Conservation (phyloP, 2,329 filamentous ascomycete genomes). For the Colletotrichum sidae region DNA sequence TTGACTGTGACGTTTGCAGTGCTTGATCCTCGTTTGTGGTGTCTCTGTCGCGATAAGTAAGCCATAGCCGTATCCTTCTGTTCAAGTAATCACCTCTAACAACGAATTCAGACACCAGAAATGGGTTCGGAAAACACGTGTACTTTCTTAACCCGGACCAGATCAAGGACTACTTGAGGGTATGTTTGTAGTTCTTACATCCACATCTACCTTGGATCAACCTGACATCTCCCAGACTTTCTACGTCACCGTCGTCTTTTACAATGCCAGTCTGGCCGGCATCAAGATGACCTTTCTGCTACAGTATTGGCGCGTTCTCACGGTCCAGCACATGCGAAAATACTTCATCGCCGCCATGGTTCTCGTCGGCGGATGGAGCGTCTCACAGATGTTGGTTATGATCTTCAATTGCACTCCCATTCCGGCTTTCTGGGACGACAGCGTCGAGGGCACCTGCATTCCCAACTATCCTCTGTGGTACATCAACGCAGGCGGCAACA, state of each 20-base stretch:
- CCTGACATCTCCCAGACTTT: slow-evolving; percentile 41
- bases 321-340: slow-evolving; percentile 43
- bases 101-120: slow-evolving; percentile 17
- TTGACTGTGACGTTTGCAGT: not conserved
- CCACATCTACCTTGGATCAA: not conserved
- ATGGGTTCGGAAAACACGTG: slow-evolving; percentile 39
- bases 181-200: not conserved
- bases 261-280: slow-evolving; percentile 44
- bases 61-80: not conserved
- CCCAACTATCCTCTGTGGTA: slow-evolving; percentile 40
- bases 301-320: slow-evolving; percentile 51
- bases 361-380: slow-evolving; percentile 43
- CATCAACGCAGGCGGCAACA: slow-evolving; percentile 42
- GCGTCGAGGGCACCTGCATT: slow-evolving; percentile 39
- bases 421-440: slow-evolving; percentile 42
- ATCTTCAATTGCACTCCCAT: slow-evolving; percentile 45
- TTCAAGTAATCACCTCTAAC: not conserved
- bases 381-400: slow-evolving; percentile 43
- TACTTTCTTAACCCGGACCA: slow-evolving; percentile 17
- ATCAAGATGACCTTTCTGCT: slow-evolving; percentile 51
- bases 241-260: slow-evolving; percentile 47
- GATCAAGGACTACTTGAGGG: slow-evolving; percentile 29
- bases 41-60: slow-evolving; percentile 29
- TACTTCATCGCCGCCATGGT: slow-evolving; percentile 43
- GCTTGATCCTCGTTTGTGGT: slow-evolving; percentile 23